phyloP scores from a whole-genome alignment of 1,139 yeast genomes.

The Taphrina deformans region DNA sequence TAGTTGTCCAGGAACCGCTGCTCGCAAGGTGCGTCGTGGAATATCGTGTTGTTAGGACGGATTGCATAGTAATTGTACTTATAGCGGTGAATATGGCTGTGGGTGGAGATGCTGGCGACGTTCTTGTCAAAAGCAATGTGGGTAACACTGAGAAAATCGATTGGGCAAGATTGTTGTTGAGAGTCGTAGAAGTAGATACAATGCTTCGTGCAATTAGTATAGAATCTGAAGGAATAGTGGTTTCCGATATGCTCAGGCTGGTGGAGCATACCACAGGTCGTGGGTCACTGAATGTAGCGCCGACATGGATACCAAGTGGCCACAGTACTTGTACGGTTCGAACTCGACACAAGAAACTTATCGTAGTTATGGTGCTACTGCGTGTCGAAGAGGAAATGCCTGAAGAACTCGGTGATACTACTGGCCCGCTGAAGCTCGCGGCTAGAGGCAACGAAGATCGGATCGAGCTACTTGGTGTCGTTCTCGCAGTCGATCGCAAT shows the following conservation, averaged over 20 bases:
- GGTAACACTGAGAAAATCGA: no score
- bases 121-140: no score
- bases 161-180: no score
- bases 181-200: no score
- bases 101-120: neutral
- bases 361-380: neutral
- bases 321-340: neutral
- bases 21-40: neutral
- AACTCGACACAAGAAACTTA: neutral
- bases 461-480: neutral
- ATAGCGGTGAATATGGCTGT: neutral
- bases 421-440: neutral
- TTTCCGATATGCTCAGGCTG: no score
- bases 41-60: neutral
- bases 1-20: neutral
- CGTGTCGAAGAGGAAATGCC: neutral
- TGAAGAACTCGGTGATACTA: neutral
- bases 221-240: no score
- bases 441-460: neutral
- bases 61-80: neutral
- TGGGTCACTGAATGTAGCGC: no score
- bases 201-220: no score
- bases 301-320: no score
- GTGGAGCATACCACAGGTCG: no score
- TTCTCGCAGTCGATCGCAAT: neutral